Percentiles rank a stretch among this genome's conserved stretches.
Conservation (phyloP, 768 basidiomycete genomes). For the Mycena venus region DNA sequence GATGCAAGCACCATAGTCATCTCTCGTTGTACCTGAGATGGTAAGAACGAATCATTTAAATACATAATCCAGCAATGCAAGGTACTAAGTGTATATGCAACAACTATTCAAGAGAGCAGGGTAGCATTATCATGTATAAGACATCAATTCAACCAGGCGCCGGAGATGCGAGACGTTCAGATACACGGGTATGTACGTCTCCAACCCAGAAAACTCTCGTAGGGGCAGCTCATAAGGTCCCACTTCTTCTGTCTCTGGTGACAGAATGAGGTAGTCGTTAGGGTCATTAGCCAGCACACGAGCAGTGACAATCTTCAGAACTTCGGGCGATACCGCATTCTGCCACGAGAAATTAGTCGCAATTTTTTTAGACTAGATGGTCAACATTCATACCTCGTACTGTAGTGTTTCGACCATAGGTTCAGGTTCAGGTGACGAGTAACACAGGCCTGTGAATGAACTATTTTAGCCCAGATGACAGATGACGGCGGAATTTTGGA, state of each 20-base stretch:
- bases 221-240: constrained; percentile 95
- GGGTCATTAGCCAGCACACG: constrained; percentile 96
- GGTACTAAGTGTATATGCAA: constrained; percentile 49
- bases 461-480: too few relatives aligned
- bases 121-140: constrained; percentile 62
- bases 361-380: not conserved
- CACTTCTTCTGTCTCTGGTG: constrained; percentile 97
- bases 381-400: constrained; percentile 79
- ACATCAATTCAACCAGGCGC: constrained; percentile 88
- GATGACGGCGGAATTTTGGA: too few relatives aligned
- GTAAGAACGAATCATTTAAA: constrained; percentile 45
- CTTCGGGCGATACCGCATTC: constrained; percentile 98
- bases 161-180: constrained; percentile 91
- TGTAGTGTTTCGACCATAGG: too few relatives aligned
- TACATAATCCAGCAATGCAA: constrained; percentile 58
- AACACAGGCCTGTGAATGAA: too few relatives aligned
- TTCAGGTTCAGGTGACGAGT: too few relatives aligned
- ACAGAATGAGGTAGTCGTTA: constrained; percentile 95
- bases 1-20: constrained; percentile 60
- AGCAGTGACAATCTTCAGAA: constrained; percentile 95
- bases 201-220: constrained; percentile 94
- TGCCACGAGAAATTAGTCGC: constrained; percentile 43
- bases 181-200: constrained; percentile 96
- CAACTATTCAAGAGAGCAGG: constrained; percentile 33
- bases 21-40: constrained; percentile 13